Base-by-base conservation (phyloP, 805 yeast genomes). In the Naumovozyma castellii region DNA sequence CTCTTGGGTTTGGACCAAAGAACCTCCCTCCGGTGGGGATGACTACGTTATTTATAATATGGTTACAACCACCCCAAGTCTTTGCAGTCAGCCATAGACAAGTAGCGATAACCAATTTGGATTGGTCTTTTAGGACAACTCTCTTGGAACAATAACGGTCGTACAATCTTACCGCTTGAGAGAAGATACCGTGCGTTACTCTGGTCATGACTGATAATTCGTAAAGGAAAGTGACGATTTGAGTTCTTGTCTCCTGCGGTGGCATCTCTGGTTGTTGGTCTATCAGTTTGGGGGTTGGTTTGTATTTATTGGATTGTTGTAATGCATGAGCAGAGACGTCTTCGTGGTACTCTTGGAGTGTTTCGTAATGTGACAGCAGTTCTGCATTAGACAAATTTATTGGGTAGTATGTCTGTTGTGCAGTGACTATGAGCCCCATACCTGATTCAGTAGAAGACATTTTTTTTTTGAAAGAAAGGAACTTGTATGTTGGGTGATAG, bases 81-180 rank as follows among this genome's bases (percentile, higher is more conserved):
- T 90, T 90, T 18, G 95, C 80, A 2, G 95, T 85, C 25, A 90
- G 73, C 97, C 97, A 90, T 28, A 90, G 66, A 44, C 95, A 85
- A 3, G 95, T 85, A 44, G 94, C 83, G 25, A 94, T 86, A 9
- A 90, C 90, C 39, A 90, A 70, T 61, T 88, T 96, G 45, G 85
- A 79, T 62, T 88, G 97, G 42, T 84, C 88, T 48, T 80, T 75
- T 46, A 83, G 72, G 1, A 88, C 92, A 5, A 87, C 77, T 50
- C 97, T 71, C 51, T 80, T 82, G 39, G 95, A 82, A 57, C 95
- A 84, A 65, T 90, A 90, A 45, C 97, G 75, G 60, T 90, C 98
- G 45, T 90, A 83, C 39, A 88, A 70, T 50, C 80, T 78, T 31
- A 80, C 76, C 0, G 82, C 78, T 56, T 77, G 67, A 75, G 76